Evolutionary conservation across 2,329 filamentous ascomycete species (phyloP), one percentile per base, ranked within the genome.

Genomic region (Trichophyton verrucosum): DNA sequence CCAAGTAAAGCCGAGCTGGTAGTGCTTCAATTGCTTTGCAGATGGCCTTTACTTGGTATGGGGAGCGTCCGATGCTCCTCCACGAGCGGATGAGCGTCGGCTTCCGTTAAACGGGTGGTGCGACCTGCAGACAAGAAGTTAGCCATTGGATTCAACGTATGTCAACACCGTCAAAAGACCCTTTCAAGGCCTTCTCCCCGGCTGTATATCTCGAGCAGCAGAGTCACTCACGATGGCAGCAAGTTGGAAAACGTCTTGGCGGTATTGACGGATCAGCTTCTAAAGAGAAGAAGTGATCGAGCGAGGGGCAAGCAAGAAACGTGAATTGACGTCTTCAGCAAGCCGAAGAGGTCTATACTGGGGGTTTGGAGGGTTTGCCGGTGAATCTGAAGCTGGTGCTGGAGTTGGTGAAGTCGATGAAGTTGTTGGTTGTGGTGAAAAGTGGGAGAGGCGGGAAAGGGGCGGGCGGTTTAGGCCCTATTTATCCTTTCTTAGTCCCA

Each of bases 171-270:
- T 53, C 58, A 58, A 46, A 30, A 30, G 27, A 30, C 5, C 27
- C 27, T 6, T 30, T 30, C 27, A 30, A 30, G 5, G 5, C 27
- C 27, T 30, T 7, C 27, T 30, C 6, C 27, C 5, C 6, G 61
- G 61, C 53, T 38, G 33, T 13, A 13, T 38, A 38, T 38, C 33
- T 38, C 9, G 33, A 38, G 33, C 33, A 38, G 61, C 64, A 59
- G 46, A 40, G 36, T 33, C 30, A 79, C 90, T 76, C 83, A 96
- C 91, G 91, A 96, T 84, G 94, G 94, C 70, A 96, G 87, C 71
- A 95, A 87, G 80, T 95, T 96, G 82, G 91, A 92, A 87, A 96
- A 96, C 91, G 90, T 96, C 80, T 89, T 96, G 89, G 83, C 87
- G 86, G 80, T 82, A 69, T 72, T 73, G 59, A 68, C 72, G 78